phyloP scores from a whole-genome alignment of 2,329 filamentous ascomycete genomes.

The Stagonosporopsis tanaceti region DNA sequence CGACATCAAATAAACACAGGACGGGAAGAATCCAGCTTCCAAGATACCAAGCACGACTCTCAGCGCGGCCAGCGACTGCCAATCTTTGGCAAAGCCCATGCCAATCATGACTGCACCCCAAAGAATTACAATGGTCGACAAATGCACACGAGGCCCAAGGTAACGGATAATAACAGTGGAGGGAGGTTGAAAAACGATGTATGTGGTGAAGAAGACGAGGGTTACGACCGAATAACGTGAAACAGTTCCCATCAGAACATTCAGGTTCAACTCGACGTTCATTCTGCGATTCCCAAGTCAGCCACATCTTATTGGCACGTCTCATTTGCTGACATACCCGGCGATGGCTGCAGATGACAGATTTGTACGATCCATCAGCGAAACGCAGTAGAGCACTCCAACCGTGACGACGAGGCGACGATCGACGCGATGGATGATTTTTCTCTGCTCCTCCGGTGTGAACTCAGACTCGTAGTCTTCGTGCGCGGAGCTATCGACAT shows the following conservation, averaged over 20 bases:
- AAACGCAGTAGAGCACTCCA: conserved; percentile 74
- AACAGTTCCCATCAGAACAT: conserved; percentile 36
- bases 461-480: conserved; percentile 54
- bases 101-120: conserved; percentile 57
- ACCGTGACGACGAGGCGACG: conserved; percentile 57
- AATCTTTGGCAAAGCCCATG: conserved; percentile 52
- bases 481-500: conserved; percentile 33
- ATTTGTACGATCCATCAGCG: conserved; percentile 82
- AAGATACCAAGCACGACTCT: conserved; percentile 52
- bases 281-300: conserved; percentile 47
- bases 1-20: conserved; percentile 41
- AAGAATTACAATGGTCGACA: conserved; percentile 44
- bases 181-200: conserved; percentile 53
- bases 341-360: conserved; percentile 76
- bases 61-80: conserved; percentile 47
- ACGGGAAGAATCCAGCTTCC: conserved; percentile 52
- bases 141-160: conserved; percentile 50
- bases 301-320: not conserved
- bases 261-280: conserved; percentile 48
- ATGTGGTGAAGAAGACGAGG: conserved; percentile 56
- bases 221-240: conserved; percentile 66
- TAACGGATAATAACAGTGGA: conserved; percentile 53
- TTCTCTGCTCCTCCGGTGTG: conserved; percentile 68
- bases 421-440: conserved; percentile 75
- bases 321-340: conserved; percentile 54